Conservation (phyloP, 2,329 filamentous ascomycete species). For the Cytospora leucostoma region DNA sequence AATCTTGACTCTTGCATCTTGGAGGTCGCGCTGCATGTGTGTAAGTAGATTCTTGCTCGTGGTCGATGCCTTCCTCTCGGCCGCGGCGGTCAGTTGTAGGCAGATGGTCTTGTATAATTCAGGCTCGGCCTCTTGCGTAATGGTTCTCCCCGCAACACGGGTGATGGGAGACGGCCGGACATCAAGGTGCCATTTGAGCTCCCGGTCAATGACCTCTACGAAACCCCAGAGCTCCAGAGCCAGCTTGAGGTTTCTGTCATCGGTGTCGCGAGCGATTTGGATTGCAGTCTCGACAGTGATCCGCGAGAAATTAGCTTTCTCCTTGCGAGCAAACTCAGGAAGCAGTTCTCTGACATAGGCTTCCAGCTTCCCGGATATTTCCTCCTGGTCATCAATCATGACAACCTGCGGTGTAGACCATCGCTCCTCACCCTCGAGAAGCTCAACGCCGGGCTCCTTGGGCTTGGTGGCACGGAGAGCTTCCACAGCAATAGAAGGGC, state of each 20-base stretch:
- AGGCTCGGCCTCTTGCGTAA: constrained; percentile 55
- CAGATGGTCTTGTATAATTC: constrained; percentile 63
- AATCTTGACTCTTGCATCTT: constrained; percentile 61
- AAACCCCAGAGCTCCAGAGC: constrained; percentile 66
- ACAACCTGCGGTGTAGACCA: constrained; percentile 44
- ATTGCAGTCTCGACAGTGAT: constrained; percentile 56
- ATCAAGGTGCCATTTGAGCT: constrained; percentile 61
- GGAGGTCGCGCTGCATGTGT: constrained; percentile 61
- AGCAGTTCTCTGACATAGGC: constrained; percentile 61
- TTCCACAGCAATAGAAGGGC: constrained; percentile 46
- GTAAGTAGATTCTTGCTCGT: constrained; percentile 61
- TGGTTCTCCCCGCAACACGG: constrained; percentile 44
- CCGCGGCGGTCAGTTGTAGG: constrained; percentile 65
- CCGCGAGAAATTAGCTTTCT: constrained; percentile 62
- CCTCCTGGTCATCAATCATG: constrained; percentile 64
- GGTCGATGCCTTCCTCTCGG: constrained; percentile 62
- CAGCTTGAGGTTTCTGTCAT: constrained; percentile 57
- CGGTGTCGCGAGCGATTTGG: constrained; percentile 48
- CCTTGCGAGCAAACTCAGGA: constrained; percentile 58
- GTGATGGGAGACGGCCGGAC: constrained; percentile 47
- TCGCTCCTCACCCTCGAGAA: constrained; percentile 37
- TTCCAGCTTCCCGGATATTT: constrained; percentile 61
- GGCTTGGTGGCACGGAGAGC: constrained; percentile 43
- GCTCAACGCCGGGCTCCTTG: constrained; percentile 38
- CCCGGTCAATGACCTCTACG: constrained; percentile 65